Evolutionary conservation across 2,329 filamentous ascomycete species (phyloP).

Genomic region (Fusarium incarnatum): DNA sequence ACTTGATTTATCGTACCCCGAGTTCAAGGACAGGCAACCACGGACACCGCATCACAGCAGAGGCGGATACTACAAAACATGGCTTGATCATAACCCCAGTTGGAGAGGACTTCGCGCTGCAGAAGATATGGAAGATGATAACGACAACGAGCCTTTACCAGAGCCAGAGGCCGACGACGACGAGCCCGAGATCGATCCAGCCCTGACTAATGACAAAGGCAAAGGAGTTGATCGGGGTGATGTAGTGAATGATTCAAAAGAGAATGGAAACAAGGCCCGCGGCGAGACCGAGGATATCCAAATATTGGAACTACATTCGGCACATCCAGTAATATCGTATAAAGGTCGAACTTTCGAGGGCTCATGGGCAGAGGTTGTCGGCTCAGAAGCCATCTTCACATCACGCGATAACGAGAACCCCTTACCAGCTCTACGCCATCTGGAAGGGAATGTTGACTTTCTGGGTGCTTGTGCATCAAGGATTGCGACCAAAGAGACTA

Average conservation of each 20-base stretch:
- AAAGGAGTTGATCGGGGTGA: slow-evolving; percentile 29
- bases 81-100: slow-evolving; percentile 50
- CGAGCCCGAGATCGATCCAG: slow-evolving; percentile 42
- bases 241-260: slow-evolving; percentile 16
- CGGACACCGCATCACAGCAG: slow-evolving; percentile 54
- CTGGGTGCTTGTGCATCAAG: slow-evolving; percentile 77
- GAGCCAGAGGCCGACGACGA: slow-evolving; percentile 53
- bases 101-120: slow-evolving; percentile 23
- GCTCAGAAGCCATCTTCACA: slow-evolving; percentile 83
- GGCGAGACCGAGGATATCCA: slow-evolving; percentile 66
- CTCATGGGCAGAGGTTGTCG: slow-evolving; percentile 83
- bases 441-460: slow-evolving; percentile 73
- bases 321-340: slow-evolving; percentile 83
- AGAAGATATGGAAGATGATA: slow-evolving; percentile 47
- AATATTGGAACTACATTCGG: slow-evolving; percentile 83
- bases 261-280: slow-evolving; percentile 33
- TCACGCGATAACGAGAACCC: slow-evolving; percentile 62
- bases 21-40: slow-evolving; percentile 62
- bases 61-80: slow-evolving; percentile 62
- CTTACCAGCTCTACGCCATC: slow-evolving; percentile 62
- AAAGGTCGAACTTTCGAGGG: slow-evolving; percentile 82
- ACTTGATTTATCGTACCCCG: slow-evolving; percentile 70
- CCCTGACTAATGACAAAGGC: slow-evolving; percentile 39
- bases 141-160: slow-evolving; percentile 49
- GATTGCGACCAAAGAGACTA: slow-evolving; percentile 74